Conservation (phyloP, 1,284 basidiomycete species). For the Heimioporus retisporus region DNA sequence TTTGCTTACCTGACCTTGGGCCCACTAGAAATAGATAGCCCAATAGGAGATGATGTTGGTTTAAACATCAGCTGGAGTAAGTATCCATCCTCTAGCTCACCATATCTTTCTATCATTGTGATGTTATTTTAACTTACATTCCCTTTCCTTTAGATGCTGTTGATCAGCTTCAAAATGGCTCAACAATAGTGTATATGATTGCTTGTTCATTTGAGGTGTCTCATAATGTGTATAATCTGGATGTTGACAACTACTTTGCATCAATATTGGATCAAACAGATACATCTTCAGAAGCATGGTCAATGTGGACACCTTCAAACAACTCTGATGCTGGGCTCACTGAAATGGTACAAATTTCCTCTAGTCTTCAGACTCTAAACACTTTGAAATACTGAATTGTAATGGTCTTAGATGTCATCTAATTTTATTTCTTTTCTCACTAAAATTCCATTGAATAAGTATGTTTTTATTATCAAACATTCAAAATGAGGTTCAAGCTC, state of each 20-base stretch:
- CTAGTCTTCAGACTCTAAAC: neutral
- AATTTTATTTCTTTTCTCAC: too few species aligned
- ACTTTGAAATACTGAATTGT: neutral
- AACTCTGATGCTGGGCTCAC: neutral
- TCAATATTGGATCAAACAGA: neutral
- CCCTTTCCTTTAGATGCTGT: neutral
- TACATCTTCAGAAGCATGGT: neutral
- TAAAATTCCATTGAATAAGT: too few species aligned
- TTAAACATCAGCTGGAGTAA: neutral
- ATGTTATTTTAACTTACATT: too few species aligned
- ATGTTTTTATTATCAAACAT: too few species aligned
- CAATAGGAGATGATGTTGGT: neutral
- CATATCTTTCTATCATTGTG: too few species aligned
- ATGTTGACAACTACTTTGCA: neutral
- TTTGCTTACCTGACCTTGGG: neutral
- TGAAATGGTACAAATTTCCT: neutral
- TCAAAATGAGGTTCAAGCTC: too few species aligned
- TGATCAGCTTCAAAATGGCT: neutral
- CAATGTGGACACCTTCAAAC: neutral
- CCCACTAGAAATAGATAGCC: neutral
- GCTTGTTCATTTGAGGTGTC: constrained; percentile 3
- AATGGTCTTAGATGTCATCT: too few species aligned
- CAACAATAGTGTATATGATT: neutral
- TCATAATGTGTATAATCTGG: neutral
- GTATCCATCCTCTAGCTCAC: too few species aligned